Base-by-base conservation (phyloP, 1,139 yeast genomes). In the Pichia sp. region DNA sequence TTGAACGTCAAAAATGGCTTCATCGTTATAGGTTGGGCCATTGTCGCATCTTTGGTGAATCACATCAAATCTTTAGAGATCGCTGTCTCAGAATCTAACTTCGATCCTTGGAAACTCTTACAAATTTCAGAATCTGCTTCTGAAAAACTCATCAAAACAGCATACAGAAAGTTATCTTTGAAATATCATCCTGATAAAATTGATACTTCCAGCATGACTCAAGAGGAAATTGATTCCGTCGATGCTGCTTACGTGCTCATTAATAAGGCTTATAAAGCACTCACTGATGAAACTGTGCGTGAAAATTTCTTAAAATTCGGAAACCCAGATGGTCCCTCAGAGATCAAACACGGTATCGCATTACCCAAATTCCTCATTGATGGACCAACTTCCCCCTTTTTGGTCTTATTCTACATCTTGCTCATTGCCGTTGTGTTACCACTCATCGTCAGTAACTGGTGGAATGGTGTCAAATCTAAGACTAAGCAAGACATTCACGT, bases 311-410 rank as follows among this genome's bases (percentile, higher is more conserved):
- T 81, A 53, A 79, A 75, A 52, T 91, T 80, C 54, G 99, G 99
- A 31, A 95, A 93, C 57, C 99, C 99, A 6, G 98, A 93, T 62
- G 98, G 98, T 27, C 96, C 94, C 33, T 96, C 86, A 59, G 85
- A 85, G 32, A 70, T 83, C n/a, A 66, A 81, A 13, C 96, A 86
- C 57, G 98, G 98, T 40, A 87, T 93, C 59, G 99, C 97, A 0
- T 64, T 93, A 48, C 99, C 99, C 27, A 80, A 82, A 56, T 86
- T 86, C 61, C 69, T 93, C 49, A 86, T 93, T 29, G 96, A 86
- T 49, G 91, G 94, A 23, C 70, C 76, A 41, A 81, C 82, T 29
- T 80, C 94, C 6, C 52, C 82, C 29, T 69, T 84, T 49, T 59
- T 81, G 28, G 74, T 81, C 19, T 59, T 74, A 7, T 49, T 70